Evolutionary conservation across 1,284 basidiomycete genomes (phyloP), one percentile per base, ranked within the genome.

Genomic region (Ustilago loliicola): DNA sequence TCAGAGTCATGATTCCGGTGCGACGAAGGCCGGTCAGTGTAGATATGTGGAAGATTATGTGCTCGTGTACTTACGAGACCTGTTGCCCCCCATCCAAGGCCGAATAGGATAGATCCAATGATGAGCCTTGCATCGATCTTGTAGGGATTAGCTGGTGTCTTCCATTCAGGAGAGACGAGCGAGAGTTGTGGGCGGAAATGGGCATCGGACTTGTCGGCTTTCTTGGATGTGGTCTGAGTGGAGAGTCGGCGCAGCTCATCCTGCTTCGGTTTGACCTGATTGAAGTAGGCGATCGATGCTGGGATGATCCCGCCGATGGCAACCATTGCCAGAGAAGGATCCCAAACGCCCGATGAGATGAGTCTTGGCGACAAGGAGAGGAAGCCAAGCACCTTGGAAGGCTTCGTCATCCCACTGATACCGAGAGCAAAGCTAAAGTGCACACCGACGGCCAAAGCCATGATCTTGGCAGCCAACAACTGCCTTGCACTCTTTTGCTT

Each of bases 301-400:
- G 88, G 88, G 1, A 88, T 19, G 19, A 89, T 86, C 5, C 88
- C 89, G 17, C 86, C 87, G 17, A 88, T 61, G 6, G 89, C 85
- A 55, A 89, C 86, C 79, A 89, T 83, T 6, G 84, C 85, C 7
- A 89, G 86, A 0, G 86, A 87, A 6, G 88, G 88, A 69, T 89
- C 89, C 82, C 87, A 89, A 0, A 61, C 55, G 21, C 80, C 79
- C 13, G 58, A 56, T 3, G 50, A 59, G 50, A 74, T 42, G 32
- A 68, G 62, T 2, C 13, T 17, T 19, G 66, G 67, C 17, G 69
- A 61, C 38, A 68, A 36, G 11, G 63, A 60, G 32, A 65, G 66
- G 53, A 69, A 74, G 21, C 53, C 60, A 29, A 74, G 67, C 19
- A 62, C 60, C n/a, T 66, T 70, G 15, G 59, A 62, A 3, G 67